A percentile compares a stretch with the other conserved stretches of the same genome.
These are phyloP conservation scores for Globisporangium paddicum DNA, from an alignment of 352 stramenopile species.

Conservation along the genomic window DNA sequence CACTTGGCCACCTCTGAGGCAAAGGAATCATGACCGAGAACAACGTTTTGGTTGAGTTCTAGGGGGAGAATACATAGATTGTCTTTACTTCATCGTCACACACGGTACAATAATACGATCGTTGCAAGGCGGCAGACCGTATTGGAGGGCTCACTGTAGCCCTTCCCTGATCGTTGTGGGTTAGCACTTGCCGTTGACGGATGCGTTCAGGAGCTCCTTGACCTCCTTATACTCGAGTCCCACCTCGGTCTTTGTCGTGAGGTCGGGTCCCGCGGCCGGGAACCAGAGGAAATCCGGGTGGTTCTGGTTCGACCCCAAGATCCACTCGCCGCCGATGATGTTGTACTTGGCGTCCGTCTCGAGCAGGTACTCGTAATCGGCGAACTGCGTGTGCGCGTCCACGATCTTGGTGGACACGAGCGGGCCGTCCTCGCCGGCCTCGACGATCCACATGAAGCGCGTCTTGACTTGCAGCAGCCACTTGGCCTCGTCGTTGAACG, in stretches of 20 bases:
- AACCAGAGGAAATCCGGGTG: conserved; percentile 78
- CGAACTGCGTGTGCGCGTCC: conserved; percentile 42
- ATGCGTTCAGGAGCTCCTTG: conserved; percentile 35
- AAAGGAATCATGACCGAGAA: background rate
- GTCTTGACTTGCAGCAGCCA: conserved; percentile 51
- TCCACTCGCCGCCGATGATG: conserved; percentile 71
- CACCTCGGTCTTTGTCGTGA: conserved; percentile 30
- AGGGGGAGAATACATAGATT: conserved; percentile 10
- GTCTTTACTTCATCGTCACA: conserved; percentile 8
- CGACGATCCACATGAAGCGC: conserved; percentile 57
- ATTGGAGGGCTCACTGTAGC: background rate
- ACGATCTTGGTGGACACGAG: conserved; percentile 40
- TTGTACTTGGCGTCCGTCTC: conserved; percentile 57
- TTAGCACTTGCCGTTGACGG: conserved; percentile 22
- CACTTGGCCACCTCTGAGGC: background rate
- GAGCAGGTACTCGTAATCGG: conserved; percentile 69
- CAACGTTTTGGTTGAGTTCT: background rate
- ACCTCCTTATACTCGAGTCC: conserved; percentile 48
- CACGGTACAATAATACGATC: conserved; percentile 3
- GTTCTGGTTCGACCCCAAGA: conserved; percentile 39
- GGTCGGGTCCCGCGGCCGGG: conserved; percentile 33
- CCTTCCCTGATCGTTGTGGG: background rate
- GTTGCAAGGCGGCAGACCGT: background rate
- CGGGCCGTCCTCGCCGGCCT: conserved; percentile 43
- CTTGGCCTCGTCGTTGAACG: conserved; percentile 56